phyloP scores from a whole-genome alignment of 2,329 filamentous ascomycete genomes.

The Blastomyces gilchristii region DNA sequence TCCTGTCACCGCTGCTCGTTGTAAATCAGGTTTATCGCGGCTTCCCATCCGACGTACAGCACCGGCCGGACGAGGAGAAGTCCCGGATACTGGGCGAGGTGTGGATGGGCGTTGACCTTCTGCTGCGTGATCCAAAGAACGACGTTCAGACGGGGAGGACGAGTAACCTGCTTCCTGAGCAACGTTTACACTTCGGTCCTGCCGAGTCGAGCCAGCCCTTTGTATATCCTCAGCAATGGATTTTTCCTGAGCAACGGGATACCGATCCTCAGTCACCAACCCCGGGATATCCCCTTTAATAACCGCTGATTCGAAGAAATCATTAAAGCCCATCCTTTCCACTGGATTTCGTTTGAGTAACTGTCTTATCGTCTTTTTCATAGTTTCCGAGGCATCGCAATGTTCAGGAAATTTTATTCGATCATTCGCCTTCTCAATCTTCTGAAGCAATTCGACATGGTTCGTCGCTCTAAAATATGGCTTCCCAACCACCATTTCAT shows the following conservation, averaged over 20 bases:
- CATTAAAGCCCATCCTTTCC: conserved; percentile 74
- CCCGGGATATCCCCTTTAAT: conserved; percentile 68
- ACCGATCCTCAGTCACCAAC: conserved; percentile 61
- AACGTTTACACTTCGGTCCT: conserved; percentile 13
- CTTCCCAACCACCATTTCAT: conserved; percentile 85
- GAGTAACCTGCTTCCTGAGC: conserved; percentile 23
- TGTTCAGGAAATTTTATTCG: conserved; percentile 72
- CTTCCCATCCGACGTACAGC: conserved; percentile 28
- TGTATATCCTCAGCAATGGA: conserved; percentile 11
- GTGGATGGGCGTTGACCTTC: conserved; percentile 31
- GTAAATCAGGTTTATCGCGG: conserved; percentile 25
- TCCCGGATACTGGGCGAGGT: conserved; percentile 22
- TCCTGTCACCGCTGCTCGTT: conserved; percentile 21
- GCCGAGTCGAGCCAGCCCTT: conserved; percentile 3
- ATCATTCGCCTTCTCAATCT: conserved; percentile 83
- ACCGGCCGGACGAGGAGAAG: conserved; percentile 20
- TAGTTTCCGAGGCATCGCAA: conserved; percentile 57
- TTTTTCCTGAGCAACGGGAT: conserved; percentile 14
- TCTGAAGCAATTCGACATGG: conserved; percentile 84
- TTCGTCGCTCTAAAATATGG: conserved; percentile 89
- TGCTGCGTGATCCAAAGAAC: neutral
- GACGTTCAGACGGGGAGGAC: conserved; percentile 4
- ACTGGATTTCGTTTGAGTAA: conserved; percentile 78
- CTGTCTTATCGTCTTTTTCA: conserved; percentile 70
- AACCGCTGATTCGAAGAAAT: conserved; percentile 69